Conservation (phyloP, 129 eudicot species). For the Saussurea involucrata region DNA sequence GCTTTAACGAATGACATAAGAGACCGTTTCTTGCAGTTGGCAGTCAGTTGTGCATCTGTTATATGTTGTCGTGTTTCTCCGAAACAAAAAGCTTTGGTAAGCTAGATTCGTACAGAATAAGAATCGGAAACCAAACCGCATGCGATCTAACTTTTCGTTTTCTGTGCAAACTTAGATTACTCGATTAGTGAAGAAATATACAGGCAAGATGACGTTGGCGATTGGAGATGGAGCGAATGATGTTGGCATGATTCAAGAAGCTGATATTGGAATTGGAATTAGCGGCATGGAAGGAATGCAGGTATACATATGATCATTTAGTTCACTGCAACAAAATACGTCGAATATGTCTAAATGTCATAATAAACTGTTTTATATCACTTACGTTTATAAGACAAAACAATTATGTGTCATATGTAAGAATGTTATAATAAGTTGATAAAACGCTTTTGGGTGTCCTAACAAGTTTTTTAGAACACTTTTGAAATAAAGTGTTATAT, state of each 20-base stretch:
- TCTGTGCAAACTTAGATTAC: slow-evolving; percentile 39
- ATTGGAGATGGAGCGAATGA: slow-evolving; percentile 62
- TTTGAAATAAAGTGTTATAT: neutral
- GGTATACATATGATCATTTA: slow-evolving; percentile 26
- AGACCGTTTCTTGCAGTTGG: slow-evolving; percentile 35
- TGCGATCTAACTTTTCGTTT: neutral
- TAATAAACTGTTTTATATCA: neutral
- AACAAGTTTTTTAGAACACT: neutral
- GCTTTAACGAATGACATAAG: slow-evolving; percentile 37
- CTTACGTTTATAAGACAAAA: neutral
- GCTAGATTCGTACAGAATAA: neutral
- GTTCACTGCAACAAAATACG: neutral
- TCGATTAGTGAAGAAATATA: slow-evolving; percentile 42
- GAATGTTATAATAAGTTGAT: neutral
- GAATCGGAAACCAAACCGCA: neutral
- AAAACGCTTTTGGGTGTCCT: neutral
- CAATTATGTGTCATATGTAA: neutral
- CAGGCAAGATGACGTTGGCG: slow-evolving; percentile 48
- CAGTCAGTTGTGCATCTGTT: slow-evolving; percentile 46
- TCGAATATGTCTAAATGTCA: neutral
- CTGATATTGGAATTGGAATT: slow-evolving; percentile 59
- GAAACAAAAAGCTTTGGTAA: slow-evolving; percentile 52
- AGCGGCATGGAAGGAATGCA: slow-evolving; percentile 76
- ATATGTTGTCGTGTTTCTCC: slow-evolving; percentile 55
- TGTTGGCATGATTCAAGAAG: slow-evolving; percentile 66